phyloP scores from a whole-genome alignment of 129 eudicot genomes.

The Pulicaria dysenterica region DNA sequence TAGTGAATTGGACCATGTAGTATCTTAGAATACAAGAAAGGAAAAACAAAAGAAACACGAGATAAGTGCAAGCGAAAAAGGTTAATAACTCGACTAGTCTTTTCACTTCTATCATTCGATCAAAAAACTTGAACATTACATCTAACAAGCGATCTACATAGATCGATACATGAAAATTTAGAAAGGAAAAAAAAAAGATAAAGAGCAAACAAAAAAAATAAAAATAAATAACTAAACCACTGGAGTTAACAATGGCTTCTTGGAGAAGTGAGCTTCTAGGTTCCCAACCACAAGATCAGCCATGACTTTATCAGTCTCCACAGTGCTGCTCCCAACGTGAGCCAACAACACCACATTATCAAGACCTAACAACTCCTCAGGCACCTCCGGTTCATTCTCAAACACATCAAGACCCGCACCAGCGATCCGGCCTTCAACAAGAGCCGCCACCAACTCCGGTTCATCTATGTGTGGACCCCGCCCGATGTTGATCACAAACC shows the following conservation, averaged over 20 bases:
- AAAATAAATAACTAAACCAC: constrained; percentile 35
- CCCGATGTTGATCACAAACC: constrained; percentile 70
- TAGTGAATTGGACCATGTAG: too few relatives aligned
- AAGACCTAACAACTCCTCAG: constrained; percentile 57
- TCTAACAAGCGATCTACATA: not conserved
- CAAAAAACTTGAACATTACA: not conserved
- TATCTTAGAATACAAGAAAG: too few relatives aligned
- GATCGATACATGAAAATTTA: not conserved
- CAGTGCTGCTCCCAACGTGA: constrained; percentile 64
- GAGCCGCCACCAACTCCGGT: constrained; percentile 69
- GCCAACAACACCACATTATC: constrained; percentile 62
- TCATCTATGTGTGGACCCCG: constrained; percentile 79
- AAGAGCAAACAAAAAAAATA: not conserved
- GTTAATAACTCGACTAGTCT: too few relatives aligned
- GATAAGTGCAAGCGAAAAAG: too few relatives aligned
- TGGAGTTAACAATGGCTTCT: constrained; percentile 63
- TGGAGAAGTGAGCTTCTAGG: constrained; percentile 70
- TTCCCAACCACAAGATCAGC: constrained; percentile 76
- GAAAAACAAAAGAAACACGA: too few relatives aligned
- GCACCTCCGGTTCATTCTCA: constrained; percentile 73
- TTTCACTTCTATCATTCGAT: not conserved
- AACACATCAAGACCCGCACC: constrained; percentile 94
- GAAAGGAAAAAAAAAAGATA: too few relatives aligned
- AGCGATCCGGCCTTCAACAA: constrained; percentile 72
- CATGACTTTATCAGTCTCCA: constrained; percentile 63